Percentiles rank a stretch among this genome's conserved stretches.
phyloP scores from a whole-genome alignment of 1,284 basidiomycete species.

The Anthracocystis walkeri region DNA sequence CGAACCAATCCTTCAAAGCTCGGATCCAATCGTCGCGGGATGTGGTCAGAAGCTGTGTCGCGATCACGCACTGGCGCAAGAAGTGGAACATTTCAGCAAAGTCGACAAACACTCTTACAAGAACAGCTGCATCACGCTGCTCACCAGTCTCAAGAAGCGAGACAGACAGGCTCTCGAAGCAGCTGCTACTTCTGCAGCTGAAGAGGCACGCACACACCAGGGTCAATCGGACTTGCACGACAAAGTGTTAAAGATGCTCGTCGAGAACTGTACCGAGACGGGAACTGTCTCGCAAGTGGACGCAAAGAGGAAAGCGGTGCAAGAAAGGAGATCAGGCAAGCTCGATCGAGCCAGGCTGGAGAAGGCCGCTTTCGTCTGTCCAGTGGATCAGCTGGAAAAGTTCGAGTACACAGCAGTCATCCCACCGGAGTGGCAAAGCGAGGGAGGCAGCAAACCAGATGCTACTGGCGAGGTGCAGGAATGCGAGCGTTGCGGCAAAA shows the following conservation, averaged over 20 bases:
- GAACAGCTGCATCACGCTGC: slow-evolving; percentile 53
- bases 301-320: slow-evolving; percentile 38
- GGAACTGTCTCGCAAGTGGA: slow-evolving; percentile 53
- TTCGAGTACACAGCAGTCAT: slow-evolving; percentile 52
- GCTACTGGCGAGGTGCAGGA: slow-evolving; percentile 52
- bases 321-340: slow-evolving; percentile 27
- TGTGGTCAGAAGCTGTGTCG: slow-evolving; percentile 39
- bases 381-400: slow-evolving; percentile 45
- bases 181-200: slow-evolving; percentile 21
- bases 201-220: slow-evolving; percentile 12
- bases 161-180: slow-evolving; percentile 30
- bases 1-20: slow-evolving; percentile 45
- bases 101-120: slow-evolving; percentile 49
- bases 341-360: slow-evolving; percentile 43
- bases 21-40: slow-evolving; percentile 26
- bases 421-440: slow-evolving; percentile 44
- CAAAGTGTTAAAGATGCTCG: slow-evolving; percentile 9
- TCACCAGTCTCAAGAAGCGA: slow-evolving; percentile 55
- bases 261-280: slow-evolving; percentile 51
- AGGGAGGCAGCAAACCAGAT: slow-evolving; percentile 47
- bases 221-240: slow-evolving; percentile 13
- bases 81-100: slow-evolving; percentile 46
- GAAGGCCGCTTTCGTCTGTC: slow-evolving; percentile 54
- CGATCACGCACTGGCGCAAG: slow-evolving; percentile 48
- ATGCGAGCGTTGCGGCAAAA: slow-evolving; percentile 59